Evolutionary conservation across 169 alveolate genomes (phyloP).

Genomic region (Plasmodium fragile): DNA sequence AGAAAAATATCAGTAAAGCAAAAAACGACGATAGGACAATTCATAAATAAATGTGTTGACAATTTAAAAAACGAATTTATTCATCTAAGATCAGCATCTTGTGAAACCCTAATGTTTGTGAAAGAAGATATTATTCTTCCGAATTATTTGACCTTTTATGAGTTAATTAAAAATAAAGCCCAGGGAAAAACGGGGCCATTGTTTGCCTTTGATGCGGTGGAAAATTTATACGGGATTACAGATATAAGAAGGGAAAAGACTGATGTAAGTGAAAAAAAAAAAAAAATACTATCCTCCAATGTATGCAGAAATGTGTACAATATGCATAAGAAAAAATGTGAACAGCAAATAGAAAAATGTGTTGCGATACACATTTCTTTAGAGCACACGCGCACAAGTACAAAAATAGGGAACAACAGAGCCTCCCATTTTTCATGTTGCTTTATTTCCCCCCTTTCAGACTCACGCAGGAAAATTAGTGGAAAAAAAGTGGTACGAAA

Average conservation of each 20-base stretch:
- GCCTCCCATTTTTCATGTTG: not conserved
- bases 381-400: not conserved
- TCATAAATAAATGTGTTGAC: conserved; percentile 77
- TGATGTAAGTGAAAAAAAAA: conserved; percentile 57
- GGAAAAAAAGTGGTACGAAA: conserved; percentile 78
- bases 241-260: conserved; percentile 65
- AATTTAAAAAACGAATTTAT: conserved; percentile 69
- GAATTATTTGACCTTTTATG: conserved; percentile 77
- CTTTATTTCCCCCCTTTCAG: conserved; percentile 18
- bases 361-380: not conserved
- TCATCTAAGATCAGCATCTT: conserved; percentile 75
- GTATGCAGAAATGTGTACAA: not conserved
- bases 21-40: conserved; percentile 77
- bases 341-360: not conserved
- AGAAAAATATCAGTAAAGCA: conserved; percentile 69
- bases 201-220: conserved; percentile 62
- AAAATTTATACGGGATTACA: conserved; percentile 64
- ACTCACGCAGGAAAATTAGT: conserved; percentile 78
- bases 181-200: conserved; percentile 77
- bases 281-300: not conserved
- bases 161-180: conserved; percentile 72
- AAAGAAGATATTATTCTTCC: conserved; percentile 77
- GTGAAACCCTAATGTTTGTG: conserved; percentile 74
- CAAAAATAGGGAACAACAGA: not conserved
- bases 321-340: not conserved